Evolutionary conservation across 192 early-diverging fungal genomes (phyloP).

Genomic region (Coemansia sp.): DNA sequence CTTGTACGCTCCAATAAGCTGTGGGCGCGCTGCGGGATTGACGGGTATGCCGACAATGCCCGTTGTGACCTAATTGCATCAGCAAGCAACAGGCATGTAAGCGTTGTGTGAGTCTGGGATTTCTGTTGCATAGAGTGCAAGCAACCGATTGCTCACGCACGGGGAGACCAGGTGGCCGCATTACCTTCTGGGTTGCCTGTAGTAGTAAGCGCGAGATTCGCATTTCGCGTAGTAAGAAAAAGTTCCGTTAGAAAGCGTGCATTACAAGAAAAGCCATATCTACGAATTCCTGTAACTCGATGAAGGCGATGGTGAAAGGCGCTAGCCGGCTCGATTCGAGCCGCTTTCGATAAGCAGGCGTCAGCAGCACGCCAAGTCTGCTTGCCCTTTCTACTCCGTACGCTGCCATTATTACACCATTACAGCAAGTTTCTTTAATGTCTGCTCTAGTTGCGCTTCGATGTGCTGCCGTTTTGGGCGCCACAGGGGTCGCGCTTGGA

Average conservation of each 20-base stretch:
- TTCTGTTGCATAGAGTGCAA: not conserved
- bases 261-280: too few relatives aligned
- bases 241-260: not conserved
- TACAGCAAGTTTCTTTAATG: conserved; percentile 7
- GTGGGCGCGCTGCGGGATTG: conserved; percentile 81
- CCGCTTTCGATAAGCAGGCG: not conserved
- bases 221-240: conserved; percentile 16
- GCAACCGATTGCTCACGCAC: not conserved
- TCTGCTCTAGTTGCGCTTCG: conserved; percentile 31
- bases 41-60: conserved; percentile 84
- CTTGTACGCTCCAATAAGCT: conserved; percentile 80
- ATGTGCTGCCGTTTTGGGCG: conserved; percentile 46
- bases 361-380: too few relatives aligned
- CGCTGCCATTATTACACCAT: not conserved
- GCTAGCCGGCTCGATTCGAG: not conserved
- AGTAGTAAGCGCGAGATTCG: conserved; percentile 35
- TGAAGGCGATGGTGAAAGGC: too few relatives aligned
- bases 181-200: conserved; percentile 48
- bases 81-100: not conserved
- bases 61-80: conserved; percentile 58
- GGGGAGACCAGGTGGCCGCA: not conserved
- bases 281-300: too few relatives aligned
- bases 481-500: conserved; percentile 55
- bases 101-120: not conserved
- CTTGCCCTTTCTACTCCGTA: too few relatives aligned